Base-by-base conservation (phyloP, 176 grass and related monocot genomes). In the Ensete glaucum region DNA sequence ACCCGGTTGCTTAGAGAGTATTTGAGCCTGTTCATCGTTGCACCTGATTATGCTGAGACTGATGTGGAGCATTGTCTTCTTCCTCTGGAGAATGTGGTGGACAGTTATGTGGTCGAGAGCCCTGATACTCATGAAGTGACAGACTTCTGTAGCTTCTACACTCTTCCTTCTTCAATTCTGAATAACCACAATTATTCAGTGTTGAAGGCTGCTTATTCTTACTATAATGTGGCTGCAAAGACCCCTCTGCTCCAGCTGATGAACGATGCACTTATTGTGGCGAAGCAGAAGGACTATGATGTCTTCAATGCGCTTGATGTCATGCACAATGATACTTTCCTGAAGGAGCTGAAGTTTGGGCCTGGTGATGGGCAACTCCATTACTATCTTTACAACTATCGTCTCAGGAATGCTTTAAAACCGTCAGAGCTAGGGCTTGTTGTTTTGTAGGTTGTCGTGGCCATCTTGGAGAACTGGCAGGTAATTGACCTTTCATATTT, bases 21-120 rank as follows among this genome's bases (percentile, higher is more conserved):
- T 82, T 86, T 99, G 75, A 83, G 75, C 0, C 87, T 78, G 72
- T 99, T 91, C 7, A 81, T 77, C 22, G 96, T 95, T 10, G 91
- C 91, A 0, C 91, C 96, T 1, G 96, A 99, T 87, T 91, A 92
- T 22, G 96, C 95, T 68, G 96, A 99, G 80, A 67, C 82, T 76
- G 96, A 99, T 81, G 96, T 99, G 77, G 96, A 99, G 84, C 91
- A 99, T 78, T 99, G 96, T 91, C 71, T 99, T 74, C 85, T 99
- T 27, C 96, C 91, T 2, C 66, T 68, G 64, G 91, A 95, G 69
- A 78, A 95, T 77, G 96, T 99, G 54, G 84, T 99, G 54, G 91
- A 99, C 78, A 95, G 96, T 81, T 99, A 89, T 81, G 81, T 99
- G 26, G 96, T 99, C 2, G 96, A 99, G 82, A 95, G 91, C 81